These are phyloP conservation scores for Dryas alaskensis DNA, from an alignment of 306 rosid genomes.

Conservation along the genomic window DNA sequence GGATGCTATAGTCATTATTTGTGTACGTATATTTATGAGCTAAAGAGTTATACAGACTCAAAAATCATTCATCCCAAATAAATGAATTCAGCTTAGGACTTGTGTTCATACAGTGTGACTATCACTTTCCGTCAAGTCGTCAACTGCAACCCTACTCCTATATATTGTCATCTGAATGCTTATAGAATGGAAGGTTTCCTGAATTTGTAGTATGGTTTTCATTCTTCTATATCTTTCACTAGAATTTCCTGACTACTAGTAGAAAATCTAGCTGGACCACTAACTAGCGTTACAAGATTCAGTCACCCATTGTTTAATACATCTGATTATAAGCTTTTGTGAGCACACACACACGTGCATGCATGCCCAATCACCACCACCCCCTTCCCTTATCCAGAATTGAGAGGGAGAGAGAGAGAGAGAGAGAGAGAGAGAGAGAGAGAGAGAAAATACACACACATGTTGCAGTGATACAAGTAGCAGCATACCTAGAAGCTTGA, in stretches of 20 bases:
- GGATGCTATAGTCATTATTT: constrained; percentile 16
- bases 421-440: no score
- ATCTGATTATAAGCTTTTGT: constrained; percentile 2
- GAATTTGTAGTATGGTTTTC: neutral
- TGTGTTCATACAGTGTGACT: neutral
- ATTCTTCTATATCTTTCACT: neutral
- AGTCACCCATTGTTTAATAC: neutral
- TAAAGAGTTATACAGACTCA: neutral
- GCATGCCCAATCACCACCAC: neutral
- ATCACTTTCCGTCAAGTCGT: neutral
- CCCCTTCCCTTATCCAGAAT: neutral
- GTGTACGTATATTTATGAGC: neutral
- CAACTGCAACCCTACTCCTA: neutral
- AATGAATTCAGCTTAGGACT: neutral
- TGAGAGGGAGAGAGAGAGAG: neutral
- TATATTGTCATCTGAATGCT: neutral
- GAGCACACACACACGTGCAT: neutral
- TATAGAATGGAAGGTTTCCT: neutral
- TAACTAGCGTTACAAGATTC: neutral
- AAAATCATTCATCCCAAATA: constrained; percentile 14
- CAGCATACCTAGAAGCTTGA: constrained; percentile 91
- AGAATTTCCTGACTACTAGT: neutral
- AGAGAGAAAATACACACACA: neutral
- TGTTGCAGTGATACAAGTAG: neutral
- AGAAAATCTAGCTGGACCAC: neutral